phyloP scores from a whole-genome alignment of 2,329 filamentous ascomycete genomes.

The Colletotrichum lini region DNA sequence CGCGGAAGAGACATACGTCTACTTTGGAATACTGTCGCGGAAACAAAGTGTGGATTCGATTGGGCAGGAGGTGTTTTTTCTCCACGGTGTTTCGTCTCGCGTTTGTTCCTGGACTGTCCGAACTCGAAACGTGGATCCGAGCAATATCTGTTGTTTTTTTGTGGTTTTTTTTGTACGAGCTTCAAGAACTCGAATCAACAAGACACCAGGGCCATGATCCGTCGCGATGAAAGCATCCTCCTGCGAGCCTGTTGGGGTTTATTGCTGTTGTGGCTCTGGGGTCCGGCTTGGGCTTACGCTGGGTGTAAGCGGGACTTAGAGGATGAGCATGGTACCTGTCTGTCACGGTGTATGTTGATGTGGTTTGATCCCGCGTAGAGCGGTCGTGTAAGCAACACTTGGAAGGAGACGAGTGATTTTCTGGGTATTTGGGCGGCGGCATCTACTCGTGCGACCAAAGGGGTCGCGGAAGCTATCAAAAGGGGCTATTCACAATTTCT shows the following conservation, averaged over 20 bases:
- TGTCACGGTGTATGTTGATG: slow-evolving; percentile 3
- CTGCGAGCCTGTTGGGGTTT: slow-evolving; percentile 17
- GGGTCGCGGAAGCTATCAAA: slow-evolving; percentile 29
- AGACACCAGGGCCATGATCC: slow-evolving; percentile 15
- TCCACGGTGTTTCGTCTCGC: slow-evolving; percentile 40
- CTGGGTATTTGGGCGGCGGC: slow-evolving; percentile 31
- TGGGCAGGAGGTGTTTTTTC: slow-evolving; percentile 25
- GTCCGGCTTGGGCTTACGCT: slow-evolving; percentile 31
- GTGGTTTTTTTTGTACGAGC: slow-evolving; percentile 17
- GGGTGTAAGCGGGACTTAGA: slow-evolving; percentile 33
- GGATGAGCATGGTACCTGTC: slow-evolving; percentile 12
- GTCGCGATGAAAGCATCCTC: slow-evolving; percentile 7
- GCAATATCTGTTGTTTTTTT: slow-evolving; percentile 24
- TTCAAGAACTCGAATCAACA: slow-evolving; percentile 22
- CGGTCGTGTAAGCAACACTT: slow-evolving; percentile 22
- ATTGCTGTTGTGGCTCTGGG: slow-evolving; percentile 4
- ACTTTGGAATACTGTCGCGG: slow-evolving; percentile 39
- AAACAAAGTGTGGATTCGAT: slow-evolving; percentile 34
- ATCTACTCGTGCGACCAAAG: slow-evolving; percentile 21
- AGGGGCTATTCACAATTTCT: slow-evolving; percentile 31
- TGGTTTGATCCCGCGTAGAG: slow-evolving; percentile 30
- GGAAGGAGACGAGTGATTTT: slow-evolving; percentile 7
- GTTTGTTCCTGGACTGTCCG: slow-evolving; percentile 35
- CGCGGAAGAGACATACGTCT: slow-evolving; percentile 35
- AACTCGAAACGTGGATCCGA: slow-evolving; percentile 39